phyloP scores from a whole-genome alignment of 2,329 filamentous ascomycete species.

The Aureobasidium sp. region DNA sequence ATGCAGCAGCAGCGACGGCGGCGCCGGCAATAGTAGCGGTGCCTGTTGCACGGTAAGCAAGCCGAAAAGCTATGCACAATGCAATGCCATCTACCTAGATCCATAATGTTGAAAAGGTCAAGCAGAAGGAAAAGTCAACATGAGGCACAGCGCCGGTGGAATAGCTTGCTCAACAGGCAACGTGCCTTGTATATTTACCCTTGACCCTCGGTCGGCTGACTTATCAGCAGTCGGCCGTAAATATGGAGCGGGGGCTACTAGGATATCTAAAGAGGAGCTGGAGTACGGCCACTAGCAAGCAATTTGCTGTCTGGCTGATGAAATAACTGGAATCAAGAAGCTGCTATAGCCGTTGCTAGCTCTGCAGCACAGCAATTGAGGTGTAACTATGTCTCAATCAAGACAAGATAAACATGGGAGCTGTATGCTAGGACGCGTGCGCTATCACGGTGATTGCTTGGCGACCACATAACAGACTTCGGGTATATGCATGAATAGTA shows the following conservation, averaged over 20 bases:
- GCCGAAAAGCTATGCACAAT: not conserved
- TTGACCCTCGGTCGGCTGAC: conserved; percentile 6
- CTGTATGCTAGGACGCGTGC: not conserved
- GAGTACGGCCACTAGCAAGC: not conserved
- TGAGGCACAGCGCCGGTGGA: not conserved
- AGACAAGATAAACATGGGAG: not conserved
- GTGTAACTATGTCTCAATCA: not conserved
- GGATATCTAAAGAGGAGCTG: not conserved
- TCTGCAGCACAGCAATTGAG: not conserved
- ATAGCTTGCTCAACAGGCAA: not conserved
- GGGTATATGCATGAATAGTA: not conserved
- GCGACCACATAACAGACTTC: not conserved
- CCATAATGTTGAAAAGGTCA: not conserved
- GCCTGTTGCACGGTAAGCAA: not conserved
- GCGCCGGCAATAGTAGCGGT: conserved; percentile 19
- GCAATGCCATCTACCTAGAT: not conserved
- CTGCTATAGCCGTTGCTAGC: not conserved
- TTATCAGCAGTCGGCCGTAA: conserved; percentile 7
- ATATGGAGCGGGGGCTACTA: conserved; percentile 11
- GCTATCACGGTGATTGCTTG: not conserved
- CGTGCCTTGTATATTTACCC: not conserved
- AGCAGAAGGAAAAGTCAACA: not conserved
- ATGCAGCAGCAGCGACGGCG: conserved; percentile 42
- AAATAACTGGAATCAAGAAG: not conserved
- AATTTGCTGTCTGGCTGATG: no score